Conservation (phyloP, 2,329 filamentous ascomycete species). For the Ophiostoma angusticollis region DNA sequence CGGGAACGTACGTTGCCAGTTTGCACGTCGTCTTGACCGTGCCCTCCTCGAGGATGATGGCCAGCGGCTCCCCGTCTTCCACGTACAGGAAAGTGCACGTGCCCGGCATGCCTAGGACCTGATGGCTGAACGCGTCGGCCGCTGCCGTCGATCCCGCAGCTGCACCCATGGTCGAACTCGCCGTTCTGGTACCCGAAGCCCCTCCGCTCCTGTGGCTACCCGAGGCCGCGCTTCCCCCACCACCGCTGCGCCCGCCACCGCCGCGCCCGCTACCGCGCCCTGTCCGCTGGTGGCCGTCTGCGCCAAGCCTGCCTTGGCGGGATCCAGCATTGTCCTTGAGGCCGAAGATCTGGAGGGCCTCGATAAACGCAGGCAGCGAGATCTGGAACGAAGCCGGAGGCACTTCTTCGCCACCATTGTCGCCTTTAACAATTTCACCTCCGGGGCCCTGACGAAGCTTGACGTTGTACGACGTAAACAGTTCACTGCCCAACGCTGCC, state of each 20-base stretch:
- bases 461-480: slow-evolving; percentile 78
- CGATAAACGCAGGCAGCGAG: slow-evolving; percentile 73
- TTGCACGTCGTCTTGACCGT: slow-evolving; percentile 83
- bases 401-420: slow-evolving; percentile 25
- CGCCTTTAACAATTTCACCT: neutral
- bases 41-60: slow-evolving; percentile 73
- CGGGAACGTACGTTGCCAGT: slow-evolving; percentile 74
- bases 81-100: slow-evolving; percentile 75
- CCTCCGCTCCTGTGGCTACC: too few relatives aligned
- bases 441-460: slow-evolving; percentile 28
- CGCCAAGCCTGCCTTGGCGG: slow-evolving; percentile 43
- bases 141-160: neutral
- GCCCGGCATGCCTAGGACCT: slow-evolving; percentile 69
- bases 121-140: slow-evolving; percentile 68
- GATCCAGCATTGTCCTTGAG: slow-evolving; percentile 58
- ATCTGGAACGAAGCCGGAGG: slow-evolving; percentile 62
- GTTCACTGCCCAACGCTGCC: slow-evolving; percentile 73
- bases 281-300: slow-evolving; percentile 47
- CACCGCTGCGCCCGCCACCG: neutral
- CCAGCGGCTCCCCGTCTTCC: slow-evolving; percentile 62
- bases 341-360: slow-evolving; percentile 91
- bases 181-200: neutral
- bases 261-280: slow-evolving; percentile 38
- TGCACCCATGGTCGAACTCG: too few relatives aligned
- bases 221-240: neutral